Base-by-base conservation (phyloP, 441 rosid species). In the Arabidopsis lyrata region DNA sequence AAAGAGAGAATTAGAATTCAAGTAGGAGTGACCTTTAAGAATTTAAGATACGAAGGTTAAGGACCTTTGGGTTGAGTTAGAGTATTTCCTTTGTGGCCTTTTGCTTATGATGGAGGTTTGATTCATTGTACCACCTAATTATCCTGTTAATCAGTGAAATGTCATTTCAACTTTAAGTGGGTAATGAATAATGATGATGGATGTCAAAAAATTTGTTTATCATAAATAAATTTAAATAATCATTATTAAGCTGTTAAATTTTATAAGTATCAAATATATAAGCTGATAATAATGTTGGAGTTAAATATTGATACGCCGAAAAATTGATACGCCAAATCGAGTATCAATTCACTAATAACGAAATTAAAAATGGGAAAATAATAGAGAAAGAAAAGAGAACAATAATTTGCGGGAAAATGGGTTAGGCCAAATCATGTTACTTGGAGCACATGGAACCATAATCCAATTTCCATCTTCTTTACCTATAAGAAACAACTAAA, bases 381-480 rank as follows among this genome's bases (percentile, higher is more conserved):
- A 39, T 12, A 65, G 27, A 56, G 8, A 34, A 5, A 24, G 11
- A 12, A 65, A 24, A 35, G 6, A 22, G 24, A 56, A 34, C 27
- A 70, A 58, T 58, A 70, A 36, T 68, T 55, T 8, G 41, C 8
- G 14, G 61, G 50, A 55, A 60, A 27, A 60, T 71, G 66, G 52
- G 66, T 66, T 68, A 64, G 71, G 80, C 73, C 70, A 66, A 73
- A 72, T 54, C 77, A 77, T 77, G 77, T 77, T 63, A 72, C 74
- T 72, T 44, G 47, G 48, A 72, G 73, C 77, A 77, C 81, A 72
- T 72, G 78, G 69, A 72, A 72, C 73, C 74, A 72, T 66, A 65
- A 66, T 58, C 32, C 14, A 60, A 0, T 59, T 72, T 77, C 65
- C 29, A 66, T 59, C 59, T 42, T 66, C 68, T 65, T 66, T 66